phyloP scores from a whole-genome alignment of 2,329 filamentous ascomycete species.

The Aspergillus vadensis region DNA sequence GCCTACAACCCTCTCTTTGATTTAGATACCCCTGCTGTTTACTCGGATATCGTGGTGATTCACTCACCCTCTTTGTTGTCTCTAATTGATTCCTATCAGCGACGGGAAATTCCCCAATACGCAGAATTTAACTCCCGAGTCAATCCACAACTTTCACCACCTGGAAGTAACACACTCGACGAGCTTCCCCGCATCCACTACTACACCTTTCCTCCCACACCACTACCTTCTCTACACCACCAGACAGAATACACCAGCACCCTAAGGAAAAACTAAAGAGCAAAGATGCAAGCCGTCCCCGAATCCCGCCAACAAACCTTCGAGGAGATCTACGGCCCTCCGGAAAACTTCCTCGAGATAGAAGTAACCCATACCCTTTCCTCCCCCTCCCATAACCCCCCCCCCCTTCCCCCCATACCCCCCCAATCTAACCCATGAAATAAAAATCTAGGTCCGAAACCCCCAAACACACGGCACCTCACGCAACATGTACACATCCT shows the following conservation, averaged over 20 bases:
- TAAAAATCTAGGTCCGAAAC: constrained; percentile 71
- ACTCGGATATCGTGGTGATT: too few relatives aligned
- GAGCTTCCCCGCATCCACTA: background rate
- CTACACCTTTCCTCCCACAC: too few relatives aligned
- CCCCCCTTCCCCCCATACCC: background rate
- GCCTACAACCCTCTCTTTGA: too few relatives aligned
- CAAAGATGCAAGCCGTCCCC: constrained; percentile 62
- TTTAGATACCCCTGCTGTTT: too few relatives aligned
- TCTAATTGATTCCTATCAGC: too few relatives aligned
- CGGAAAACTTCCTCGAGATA: constrained; percentile 98
- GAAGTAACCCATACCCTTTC: constrained; percentile 71
- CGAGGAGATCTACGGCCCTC: constrained; percentile 97
- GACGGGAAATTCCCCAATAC: too few relatives aligned
- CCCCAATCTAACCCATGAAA: background rate
- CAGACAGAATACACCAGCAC: background rate
- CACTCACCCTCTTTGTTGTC: too few relatives aligned
- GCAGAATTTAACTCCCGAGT: too few relatives aligned
- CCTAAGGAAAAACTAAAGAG: too few relatives aligned
- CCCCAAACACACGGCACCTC: constrained; percentile 93
- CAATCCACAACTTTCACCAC: too few relatives aligned
- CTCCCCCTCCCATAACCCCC: constrained; percentile 6
- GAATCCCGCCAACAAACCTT: constrained; percentile 86
- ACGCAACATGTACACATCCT: constrained; percentile 96
- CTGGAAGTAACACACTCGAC: too few relatives aligned
- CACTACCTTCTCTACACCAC: background rate